Evolutionary conservation across 768 basidiomycete genomes (phyloP).

Genomic region (Kwoniella dendrophila): DNA sequence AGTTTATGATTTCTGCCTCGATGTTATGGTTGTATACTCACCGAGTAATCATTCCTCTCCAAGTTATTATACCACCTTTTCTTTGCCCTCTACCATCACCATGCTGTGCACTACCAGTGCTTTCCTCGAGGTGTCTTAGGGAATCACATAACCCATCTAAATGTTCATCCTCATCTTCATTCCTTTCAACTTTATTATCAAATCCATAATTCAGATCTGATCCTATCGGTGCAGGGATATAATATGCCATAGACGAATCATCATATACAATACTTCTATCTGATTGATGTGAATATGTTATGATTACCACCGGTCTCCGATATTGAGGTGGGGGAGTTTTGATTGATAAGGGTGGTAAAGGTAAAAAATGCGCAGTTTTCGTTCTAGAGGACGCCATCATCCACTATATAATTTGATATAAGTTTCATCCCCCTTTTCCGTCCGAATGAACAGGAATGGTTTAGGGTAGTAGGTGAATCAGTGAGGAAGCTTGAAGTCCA

Average conservation of each 20-base stretch:
- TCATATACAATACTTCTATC: constrained; percentile 44
- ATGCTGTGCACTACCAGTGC: too few species aligned
- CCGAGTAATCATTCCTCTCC: constrained; percentile 57
- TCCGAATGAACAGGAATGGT: too few species aligned
- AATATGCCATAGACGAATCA: constrained; percentile 48
- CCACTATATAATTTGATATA: neutral
- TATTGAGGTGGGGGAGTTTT: constrained; percentile 35
- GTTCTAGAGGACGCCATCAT: neutral
- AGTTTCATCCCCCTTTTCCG: too few species aligned
- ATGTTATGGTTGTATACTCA: constrained; percentile 22
- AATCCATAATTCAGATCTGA: constrained; percentile 52
- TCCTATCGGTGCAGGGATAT: constrained; percentile 45
- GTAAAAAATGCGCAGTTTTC: constrained; percentile 29
- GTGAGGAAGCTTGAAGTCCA: too few species aligned
- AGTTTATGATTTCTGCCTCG: neutral
- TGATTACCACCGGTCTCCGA: constrained; percentile 43
- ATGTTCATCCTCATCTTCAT: constrained; percentile 50
- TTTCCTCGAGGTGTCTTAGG: constrained; percentile 27
- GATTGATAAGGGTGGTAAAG: constrained; percentile 38
- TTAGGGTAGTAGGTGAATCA: too few species aligned
- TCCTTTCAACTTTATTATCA: constrained; percentile 46
- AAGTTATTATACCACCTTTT: constrained; percentile 51
- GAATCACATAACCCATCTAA: constrained; percentile 53
- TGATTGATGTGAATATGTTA: constrained; percentile 53
- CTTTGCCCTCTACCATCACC: constrained; percentile 22